Percentiles rank a stretch among this genome's conserved stretches.
These are phyloP conservation scores for Avena insularis DNA, from an alignment of 176 grass and related monocot genomes.

Conservation along the genomic window DNA sequence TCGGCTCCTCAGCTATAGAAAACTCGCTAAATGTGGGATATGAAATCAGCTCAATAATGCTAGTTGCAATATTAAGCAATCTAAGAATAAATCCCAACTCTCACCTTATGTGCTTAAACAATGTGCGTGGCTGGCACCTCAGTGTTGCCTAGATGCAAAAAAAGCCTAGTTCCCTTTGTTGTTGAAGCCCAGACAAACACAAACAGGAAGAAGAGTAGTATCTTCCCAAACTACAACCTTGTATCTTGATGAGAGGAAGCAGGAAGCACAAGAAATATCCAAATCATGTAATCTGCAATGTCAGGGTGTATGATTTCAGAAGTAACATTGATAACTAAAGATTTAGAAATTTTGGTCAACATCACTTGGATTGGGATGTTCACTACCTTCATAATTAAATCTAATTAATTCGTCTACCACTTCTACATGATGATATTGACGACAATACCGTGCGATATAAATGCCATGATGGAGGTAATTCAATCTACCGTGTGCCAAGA, in stretches of 20 bases:
- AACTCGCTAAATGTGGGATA: too few species aligned
- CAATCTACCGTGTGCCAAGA: background rate
- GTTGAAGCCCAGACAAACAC: background rate
- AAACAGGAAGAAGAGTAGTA: background rate
- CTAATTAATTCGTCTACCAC: too few species aligned
- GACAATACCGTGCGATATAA: too few species aligned
- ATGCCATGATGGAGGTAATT: background rate
- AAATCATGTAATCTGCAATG: background rate
- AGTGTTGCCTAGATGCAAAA: background rate
- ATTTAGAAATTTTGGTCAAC: too few species aligned
- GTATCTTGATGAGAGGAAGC: too few species aligned
- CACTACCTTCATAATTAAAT: too few species aligned
- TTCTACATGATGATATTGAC: too few species aligned
- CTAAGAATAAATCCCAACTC: background rate
- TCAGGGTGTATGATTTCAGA: background rate
- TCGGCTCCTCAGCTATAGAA: too few species aligned
- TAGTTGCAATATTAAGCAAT: background rate
- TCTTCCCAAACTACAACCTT: too few species aligned
- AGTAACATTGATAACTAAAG: background rate
- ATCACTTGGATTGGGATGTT: too few species aligned
- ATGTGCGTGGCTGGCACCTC: background rate
- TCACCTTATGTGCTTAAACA: background rate
- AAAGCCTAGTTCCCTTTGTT: background rate
- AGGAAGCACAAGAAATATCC: too few species aligned
- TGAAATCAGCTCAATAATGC: too few species aligned